These are phyloP conservation scores for Penicillium tannophilum DNA, from an alignment of 495 filamentous ascomycete genomes.

Conservation along the genomic window DNA sequence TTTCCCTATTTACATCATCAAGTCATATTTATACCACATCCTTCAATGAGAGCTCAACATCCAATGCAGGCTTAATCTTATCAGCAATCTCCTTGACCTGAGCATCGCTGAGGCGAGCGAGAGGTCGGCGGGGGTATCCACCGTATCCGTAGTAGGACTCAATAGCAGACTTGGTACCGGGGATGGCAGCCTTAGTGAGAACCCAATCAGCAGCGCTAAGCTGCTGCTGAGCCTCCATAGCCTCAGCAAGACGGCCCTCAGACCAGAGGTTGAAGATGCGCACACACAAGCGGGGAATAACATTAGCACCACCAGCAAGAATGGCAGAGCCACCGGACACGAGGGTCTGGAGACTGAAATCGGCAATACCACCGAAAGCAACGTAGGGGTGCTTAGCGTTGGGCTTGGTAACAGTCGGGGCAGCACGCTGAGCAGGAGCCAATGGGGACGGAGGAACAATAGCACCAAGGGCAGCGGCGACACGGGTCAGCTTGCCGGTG, in stretches of 20 bases:
- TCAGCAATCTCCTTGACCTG: conserved; percentile 58
- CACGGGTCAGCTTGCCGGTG: conserved; percentile 84
- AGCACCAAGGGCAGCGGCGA: conserved; percentile 76
- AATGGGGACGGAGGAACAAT: conserved; percentile 56
- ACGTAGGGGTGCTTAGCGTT: conserved; percentile 65
- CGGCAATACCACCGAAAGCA: conserved; percentile 86
- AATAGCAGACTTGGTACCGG: conserved; percentile 83
- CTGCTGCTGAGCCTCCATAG: conserved; percentile 68
- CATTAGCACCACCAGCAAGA: conserved; percentile 85
- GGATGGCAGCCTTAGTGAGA: conserved; percentile 81
- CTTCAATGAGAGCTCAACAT: conserved; percentile 58
- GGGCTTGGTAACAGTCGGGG: conserved; percentile 38
- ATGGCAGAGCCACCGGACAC: conserved; percentile 80
- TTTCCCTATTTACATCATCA: neutral
- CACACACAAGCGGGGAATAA: conserved; percentile 79
- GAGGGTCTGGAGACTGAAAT: conserved; percentile 83
- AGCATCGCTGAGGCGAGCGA: conserved; percentile 61
- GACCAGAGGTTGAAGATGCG: conserved; percentile 79
- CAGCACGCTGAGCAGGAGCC: conserved; percentile 29
- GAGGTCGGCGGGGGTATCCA: conserved; percentile 72
- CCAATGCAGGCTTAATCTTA: conserved; percentile 70
- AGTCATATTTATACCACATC: conserved; percentile 35
- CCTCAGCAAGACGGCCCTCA: conserved; percentile 72
- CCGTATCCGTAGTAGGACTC: conserved; percentile 85
- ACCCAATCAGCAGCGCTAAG: conserved; percentile 83